phyloP scores from a whole-genome alignment of 495 filamentous ascomycete species.

The Hypoxylon rickii region DNA sequence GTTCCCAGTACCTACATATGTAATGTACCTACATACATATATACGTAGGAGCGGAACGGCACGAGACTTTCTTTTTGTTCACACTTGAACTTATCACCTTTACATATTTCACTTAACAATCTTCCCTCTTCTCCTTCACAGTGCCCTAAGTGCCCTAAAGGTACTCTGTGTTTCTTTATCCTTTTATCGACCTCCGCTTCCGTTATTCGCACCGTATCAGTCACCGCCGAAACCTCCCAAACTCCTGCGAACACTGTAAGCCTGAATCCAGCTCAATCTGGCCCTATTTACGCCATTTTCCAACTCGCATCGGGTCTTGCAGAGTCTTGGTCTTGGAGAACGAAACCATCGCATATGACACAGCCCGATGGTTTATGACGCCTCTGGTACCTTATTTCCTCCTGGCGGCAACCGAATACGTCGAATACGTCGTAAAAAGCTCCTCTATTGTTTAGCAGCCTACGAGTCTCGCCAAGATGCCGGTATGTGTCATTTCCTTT shows the following conservation, averaged over 20 bases:
- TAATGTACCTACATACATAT: too few species aligned
- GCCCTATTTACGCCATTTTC: conserved; percentile 12
- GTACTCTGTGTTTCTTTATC: conserved; percentile 26
- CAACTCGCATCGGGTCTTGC: conserved; percentile 22
- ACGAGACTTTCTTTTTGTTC: conserved; percentile 36
- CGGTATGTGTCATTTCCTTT: conserved; percentile 23
- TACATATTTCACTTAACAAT: conserved; percentile 7
- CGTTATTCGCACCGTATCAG: conserved; percentile 1
- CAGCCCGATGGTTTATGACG: conserved; percentile 32
- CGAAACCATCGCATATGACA: conserved; percentile 32
- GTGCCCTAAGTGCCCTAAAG: too few species aligned
- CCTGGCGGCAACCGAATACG: conserved; percentile 33
- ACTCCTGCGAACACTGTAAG: background rate
- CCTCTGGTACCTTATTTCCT: conserved; percentile 28
- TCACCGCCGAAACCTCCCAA: background rate
- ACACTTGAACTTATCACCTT: conserved; percentile 23
- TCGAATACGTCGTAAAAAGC: conserved; percentile 5
- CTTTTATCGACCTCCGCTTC: conserved; percentile 10
- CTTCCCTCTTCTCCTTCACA: conserved; percentile 3
- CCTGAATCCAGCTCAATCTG: conserved; percentile 5
- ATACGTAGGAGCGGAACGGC: conserved; percentile 27
- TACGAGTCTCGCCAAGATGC: conserved; percentile 32
- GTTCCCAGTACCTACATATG: too few species aligned
- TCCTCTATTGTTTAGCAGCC: conserved; percentile 9
- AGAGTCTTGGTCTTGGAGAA: conserved; percentile 3